Percentiles rank a stretch among this genome's conserved stretches.
These are phyloP conservation scores for Agaricus subrufescens DNA, from an alignment of 768 basidiomycete species.

Conservation along the genomic window DNA sequence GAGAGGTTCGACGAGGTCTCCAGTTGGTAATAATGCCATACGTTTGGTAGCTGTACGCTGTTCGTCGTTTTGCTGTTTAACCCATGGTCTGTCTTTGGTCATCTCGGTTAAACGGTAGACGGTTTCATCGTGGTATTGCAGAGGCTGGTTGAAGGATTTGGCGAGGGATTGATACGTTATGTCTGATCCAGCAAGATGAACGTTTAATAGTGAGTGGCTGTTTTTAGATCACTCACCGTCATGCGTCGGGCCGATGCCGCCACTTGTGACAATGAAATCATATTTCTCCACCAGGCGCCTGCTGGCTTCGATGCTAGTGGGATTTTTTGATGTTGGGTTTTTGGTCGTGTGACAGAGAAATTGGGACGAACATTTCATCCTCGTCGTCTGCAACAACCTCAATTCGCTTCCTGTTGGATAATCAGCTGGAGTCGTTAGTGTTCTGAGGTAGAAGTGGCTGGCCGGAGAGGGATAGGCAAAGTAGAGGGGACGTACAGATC, in stretches of 20 bases:
- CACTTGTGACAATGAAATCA: constrained; percentile 88
- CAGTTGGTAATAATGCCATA: constrained; percentile 84
- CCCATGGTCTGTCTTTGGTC: constrained; percentile 50
- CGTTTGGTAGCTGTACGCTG: constrained; percentile 73
- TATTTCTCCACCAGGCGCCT: constrained; percentile 74
- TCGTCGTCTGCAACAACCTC: constrained; percentile 92
- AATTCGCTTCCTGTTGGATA: constrained; percentile 62
- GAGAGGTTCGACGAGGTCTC: constrained; percentile 63
- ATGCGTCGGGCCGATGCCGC: constrained; percentile 90
- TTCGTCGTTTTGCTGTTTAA: constrained; percentile 61
- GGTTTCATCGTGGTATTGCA: constrained; percentile 76
- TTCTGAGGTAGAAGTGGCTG: not conserved
- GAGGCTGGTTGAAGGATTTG: constrained; percentile 71
- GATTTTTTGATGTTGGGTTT: not conserved
- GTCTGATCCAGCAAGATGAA: constrained; percentile 35
- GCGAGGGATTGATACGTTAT: constrained; percentile 89
- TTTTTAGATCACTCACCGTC: constrained; percentile 50
- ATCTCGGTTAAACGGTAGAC: constrained; percentile 65
- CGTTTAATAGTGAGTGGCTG: not conserved
- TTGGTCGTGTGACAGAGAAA: not conserved
- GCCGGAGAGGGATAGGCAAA: not conserved
- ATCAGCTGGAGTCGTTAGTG: constrained; percentile 24
- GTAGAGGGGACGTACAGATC: constrained; percentile 49
- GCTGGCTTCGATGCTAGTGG: constrained; percentile 74
- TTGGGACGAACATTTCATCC: constrained; percentile 70